Conservation (phyloP, 2,329 filamentous ascomycete genomes). For the Arthrobotrys megalospora region DNA sequence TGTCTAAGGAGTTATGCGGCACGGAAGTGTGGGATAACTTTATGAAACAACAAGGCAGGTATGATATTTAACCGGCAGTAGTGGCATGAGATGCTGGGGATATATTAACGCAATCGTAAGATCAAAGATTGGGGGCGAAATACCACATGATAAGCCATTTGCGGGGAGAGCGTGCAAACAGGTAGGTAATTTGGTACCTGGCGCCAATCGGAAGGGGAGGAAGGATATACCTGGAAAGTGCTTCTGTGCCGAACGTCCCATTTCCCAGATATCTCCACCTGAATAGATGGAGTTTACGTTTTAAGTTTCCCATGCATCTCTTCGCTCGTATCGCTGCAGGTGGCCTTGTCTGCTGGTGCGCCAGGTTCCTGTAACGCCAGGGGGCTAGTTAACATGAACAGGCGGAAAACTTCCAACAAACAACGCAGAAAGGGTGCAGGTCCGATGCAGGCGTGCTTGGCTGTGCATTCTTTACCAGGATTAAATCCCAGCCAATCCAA, state of each 20-base stretch:
- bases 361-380: conserved; percentile 28
- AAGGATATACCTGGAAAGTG: conserved; percentile 38
- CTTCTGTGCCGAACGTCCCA: conserved; percentile 35
- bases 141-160: conserved; percentile 19
- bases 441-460: conserved; percentile 43
- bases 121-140: conserved; percentile 27
- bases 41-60: conserved; percentile 44
- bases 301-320: conserved; percentile 17
- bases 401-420: conserved; percentile 42
- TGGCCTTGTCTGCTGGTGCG: conserved; percentile 17
- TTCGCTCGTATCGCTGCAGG: conserved; percentile 39
- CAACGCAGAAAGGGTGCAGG: conserved; percentile 41
- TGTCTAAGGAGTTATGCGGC: conserved; percentile 40
- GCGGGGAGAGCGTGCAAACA: not conserved
- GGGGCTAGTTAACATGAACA: too few species aligned
- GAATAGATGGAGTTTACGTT: conserved; percentile 23
- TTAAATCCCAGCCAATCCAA: conserved; percentile 51
- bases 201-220: conserved; percentile 55
- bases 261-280: conserved; percentile 11
- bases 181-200: conserved; percentile 8
- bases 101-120: conserved; percentile 29
- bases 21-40: conserved; percentile 39
- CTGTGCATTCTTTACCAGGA: conserved; percentile 39
- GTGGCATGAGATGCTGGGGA: conserved; percentile 46
- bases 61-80: conserved; percentile 58